Conservation (phyloP, 805 yeast species). For the Yarrowia bubula region DNA sequence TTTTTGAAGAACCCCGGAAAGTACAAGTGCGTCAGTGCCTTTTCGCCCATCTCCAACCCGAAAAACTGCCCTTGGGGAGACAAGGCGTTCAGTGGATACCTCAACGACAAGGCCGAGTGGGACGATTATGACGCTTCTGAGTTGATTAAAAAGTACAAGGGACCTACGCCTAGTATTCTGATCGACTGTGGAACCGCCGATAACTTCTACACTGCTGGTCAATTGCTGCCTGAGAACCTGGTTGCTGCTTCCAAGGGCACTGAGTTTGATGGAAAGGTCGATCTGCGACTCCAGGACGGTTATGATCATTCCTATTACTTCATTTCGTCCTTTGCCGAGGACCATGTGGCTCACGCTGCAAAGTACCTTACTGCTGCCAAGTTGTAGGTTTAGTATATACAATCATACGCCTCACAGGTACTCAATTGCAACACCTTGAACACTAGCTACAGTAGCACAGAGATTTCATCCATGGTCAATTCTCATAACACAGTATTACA, state of each 20-base stretch:
- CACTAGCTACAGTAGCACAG: no score
- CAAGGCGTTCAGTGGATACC: conserved; percentile 75
- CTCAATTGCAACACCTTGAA: no score
- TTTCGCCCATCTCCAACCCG: conserved; percentile 88
- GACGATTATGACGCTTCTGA: conserved; percentile 78
- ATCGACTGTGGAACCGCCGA: conserved; percentile 83
- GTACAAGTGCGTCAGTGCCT: conserved; percentile 81
- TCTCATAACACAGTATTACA: no score
- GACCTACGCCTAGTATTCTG: conserved; percentile 59
- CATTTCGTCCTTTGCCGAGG: conserved; percentile 71
- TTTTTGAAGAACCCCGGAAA: conserved; percentile 64
- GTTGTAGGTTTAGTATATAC: background rate
- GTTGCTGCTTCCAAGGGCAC: conserved; percentile 58
- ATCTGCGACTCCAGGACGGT: conserved; percentile 66
- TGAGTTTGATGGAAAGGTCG: conserved; percentile 58
- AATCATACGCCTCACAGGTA: no score
- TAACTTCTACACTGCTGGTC: conserved; percentile 60
- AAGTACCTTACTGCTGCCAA: conserved; percentile 45
- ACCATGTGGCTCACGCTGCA: conserved; percentile 86
- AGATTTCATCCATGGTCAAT: no score
- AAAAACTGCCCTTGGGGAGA: conserved; percentile 79
- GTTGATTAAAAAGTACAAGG: conserved; percentile 56
- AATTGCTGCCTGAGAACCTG: conserved; percentile 74
- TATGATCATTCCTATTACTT: conserved; percentile 92
- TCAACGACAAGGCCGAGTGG: conserved; percentile 62